These are phyloP conservation scores for Thalassiosira livingstoniorum DNA, from an alignment of 352 stramenopile species.

Conservation along the genomic window DNA sequence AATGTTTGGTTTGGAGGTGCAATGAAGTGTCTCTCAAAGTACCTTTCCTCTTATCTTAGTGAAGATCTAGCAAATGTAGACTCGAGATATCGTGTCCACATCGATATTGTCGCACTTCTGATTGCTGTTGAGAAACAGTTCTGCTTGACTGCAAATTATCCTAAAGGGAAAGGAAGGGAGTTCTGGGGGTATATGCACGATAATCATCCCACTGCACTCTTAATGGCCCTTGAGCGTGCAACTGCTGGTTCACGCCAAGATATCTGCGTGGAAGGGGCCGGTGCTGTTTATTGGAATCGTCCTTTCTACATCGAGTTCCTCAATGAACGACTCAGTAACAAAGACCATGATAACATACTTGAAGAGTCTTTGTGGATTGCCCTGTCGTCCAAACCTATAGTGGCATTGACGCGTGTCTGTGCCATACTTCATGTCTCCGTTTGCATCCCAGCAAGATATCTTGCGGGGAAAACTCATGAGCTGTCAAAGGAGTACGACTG, in stretches of 20 bases:
- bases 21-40: slow-evolving; percentile 14
- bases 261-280: slow-evolving; percentile 23
- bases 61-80: slow-evolving; percentile 33
- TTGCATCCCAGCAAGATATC: slow-evolving; percentile 31
- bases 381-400: slow-evolving; percentile 35
- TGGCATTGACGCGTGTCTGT: slow-evolving; percentile 22
- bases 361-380: slow-evolving; percentile 31
- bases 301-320: slow-evolving; percentile 31
- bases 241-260: slow-evolving; percentile 31
- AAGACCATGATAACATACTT: slow-evolving; percentile 28
- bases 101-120: slow-evolving; percentile 1
- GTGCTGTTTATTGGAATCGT: slow-evolving; percentile 40
- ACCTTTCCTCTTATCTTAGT: slow-evolving; percentile 4
- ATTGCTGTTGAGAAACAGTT: slow-evolving; percentile 33
- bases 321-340: slow-evolving; percentile 1
- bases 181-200: slow-evolving; percentile 7
- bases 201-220: slow-evolving; percentile 6
- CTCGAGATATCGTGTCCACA: slow-evolving; percentile 9
- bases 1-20: slow-evolving; percentile 27
- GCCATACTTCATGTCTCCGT: slow-evolving; percentile 38
- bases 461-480: slow-evolving; percentile 29
- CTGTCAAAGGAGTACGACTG: slow-evolving; percentile 22
- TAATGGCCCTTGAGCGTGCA: slow-evolving; percentile 21
- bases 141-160: slow-evolving; percentile 12
- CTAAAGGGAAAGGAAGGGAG: slow-evolving; percentile 19